Percentiles rank a stretch among this genome's conserved stretches.
phyloP scores from a whole-genome alignment of 768 basidiomycete species.

The Amanita muscaria region DNA sequence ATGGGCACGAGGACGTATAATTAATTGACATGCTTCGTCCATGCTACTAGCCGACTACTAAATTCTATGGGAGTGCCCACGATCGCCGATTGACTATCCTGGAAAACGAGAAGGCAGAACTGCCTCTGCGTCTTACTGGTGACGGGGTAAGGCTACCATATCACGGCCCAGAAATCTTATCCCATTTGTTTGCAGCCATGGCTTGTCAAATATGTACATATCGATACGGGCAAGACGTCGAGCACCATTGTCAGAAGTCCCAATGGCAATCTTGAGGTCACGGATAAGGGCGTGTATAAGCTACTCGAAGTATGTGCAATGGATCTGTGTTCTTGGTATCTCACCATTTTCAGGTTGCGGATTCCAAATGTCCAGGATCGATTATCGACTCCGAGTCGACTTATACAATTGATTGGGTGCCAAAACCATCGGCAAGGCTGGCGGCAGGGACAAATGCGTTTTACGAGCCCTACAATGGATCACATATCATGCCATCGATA shows the following conservation, averaged over 20 bases:
- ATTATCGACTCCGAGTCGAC: constrained; percentile 50
- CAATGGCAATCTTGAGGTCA: constrained; percentile 69
- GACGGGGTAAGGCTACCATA: constrained; percentile 55
- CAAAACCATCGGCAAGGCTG: constrained; percentile 66
- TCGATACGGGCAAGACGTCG: constrained; percentile 32
- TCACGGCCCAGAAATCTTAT: not conserved
- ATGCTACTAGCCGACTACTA: constrained; percentile 62
- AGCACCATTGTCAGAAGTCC: constrained; percentile 41
- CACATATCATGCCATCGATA: constrained; percentile 65
- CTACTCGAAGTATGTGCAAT: constrained; percentile 45
- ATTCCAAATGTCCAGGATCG: constrained; percentile 78
- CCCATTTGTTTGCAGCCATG: constrained; percentile 57
- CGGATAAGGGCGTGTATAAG: constrained; percentile 68
- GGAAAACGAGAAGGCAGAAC: constrained; percentile 59
- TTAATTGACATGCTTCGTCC: not conserved
- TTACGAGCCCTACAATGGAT: constrained; percentile 59
- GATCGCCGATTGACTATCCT: constrained; percentile 55
- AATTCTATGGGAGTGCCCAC: constrained; percentile 66
- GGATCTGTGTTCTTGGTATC: not conserved
- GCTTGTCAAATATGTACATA: constrained; percentile 65
- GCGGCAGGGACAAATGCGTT: constrained; percentile 46
- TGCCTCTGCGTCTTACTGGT: constrained; percentile 85
- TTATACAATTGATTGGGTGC: constrained; percentile 73
- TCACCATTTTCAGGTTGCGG: constrained; percentile 51
- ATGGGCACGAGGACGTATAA: constrained; percentile 10